These are phyloP conservation scores for Fusarium mundagurra DNA, from an alignment of 2,329 filamentous ascomycete species.

Conservation along the genomic window DNA sequence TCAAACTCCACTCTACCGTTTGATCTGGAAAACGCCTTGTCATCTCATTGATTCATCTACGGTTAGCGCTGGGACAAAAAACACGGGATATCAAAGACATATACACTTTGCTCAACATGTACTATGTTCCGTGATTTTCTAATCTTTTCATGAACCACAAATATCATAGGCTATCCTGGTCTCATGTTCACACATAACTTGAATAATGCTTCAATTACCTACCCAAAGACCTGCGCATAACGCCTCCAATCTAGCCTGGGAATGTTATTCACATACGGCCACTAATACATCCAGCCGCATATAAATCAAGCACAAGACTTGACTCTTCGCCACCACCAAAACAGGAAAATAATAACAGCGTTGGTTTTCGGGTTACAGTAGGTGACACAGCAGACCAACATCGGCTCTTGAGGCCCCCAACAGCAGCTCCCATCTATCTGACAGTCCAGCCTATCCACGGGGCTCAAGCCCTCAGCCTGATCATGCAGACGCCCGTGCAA, in stretches of 20 bases:
- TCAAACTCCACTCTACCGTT: background rate
- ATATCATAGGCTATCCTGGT: background rate
- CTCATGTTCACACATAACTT: background rate
- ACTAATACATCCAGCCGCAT: background rate
- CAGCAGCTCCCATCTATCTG: background rate
- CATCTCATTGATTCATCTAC: background rate
- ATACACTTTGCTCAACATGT: background rate
- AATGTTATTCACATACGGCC: background rate
- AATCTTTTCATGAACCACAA: background rate
- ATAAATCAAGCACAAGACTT: background rate
- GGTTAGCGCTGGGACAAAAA: conserved; percentile 2
- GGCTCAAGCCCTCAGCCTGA: conserved; percentile 12
- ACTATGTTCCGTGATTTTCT: background rate
- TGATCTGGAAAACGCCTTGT: conserved; percentile 7
- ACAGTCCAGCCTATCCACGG: conserved; percentile 4
- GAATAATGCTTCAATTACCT: background rate
- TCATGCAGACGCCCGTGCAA: conserved; percentile 18
- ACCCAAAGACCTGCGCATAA: background rate
- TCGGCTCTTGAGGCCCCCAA: conserved; percentile 32
- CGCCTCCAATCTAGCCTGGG: conserved; percentile 2
- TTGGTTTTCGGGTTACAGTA: conserved; percentile 14
- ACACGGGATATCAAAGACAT: background rate
- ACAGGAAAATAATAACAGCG: background rate
- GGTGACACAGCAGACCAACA: conserved; percentile 11
- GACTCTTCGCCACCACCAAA: conserved; percentile 5